These are phyloP conservation scores for Colletotrichum sidae DNA, from an alignment of 2,329 filamentous ascomycete genomes.

Conservation along the genomic window DNA sequence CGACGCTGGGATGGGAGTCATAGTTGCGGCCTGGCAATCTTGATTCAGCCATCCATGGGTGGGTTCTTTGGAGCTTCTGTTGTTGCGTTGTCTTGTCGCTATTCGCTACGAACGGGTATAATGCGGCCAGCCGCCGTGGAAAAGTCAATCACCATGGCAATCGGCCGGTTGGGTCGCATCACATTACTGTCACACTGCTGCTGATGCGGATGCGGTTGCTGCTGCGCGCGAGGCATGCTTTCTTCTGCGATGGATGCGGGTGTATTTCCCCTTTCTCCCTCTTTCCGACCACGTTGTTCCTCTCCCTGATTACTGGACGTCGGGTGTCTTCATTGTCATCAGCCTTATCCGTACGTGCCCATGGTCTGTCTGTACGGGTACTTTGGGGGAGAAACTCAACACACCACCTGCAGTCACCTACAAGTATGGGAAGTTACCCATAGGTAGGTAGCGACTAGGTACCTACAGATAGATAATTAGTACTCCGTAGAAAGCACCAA, in stretches of 20 bases:
- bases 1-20: no score
- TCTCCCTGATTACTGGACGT: not conserved
- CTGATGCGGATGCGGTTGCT: no score
- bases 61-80: conserved; percentile 15
- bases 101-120: conserved; percentile 29
- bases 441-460: no score
- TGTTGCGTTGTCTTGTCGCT: conserved; percentile 32
- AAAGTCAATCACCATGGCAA: conserved; percentile 26
- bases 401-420: no score
- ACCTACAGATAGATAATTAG: no score
- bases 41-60: not conserved
- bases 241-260: conserved; percentile 11
- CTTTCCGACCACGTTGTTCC: conserved; percentile 9
- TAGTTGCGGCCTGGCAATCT: no score
- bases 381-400: no score
- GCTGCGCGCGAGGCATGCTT: not conserved
- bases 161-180: not conserved
- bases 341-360: conserved; percentile 11
- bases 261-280: not conserved
- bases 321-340: not conserved
- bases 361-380: no score
- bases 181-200: no score
- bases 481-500: no score
- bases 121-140: conserved; percentile 16
- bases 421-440: no score